phyloP scores from a whole-genome alignment of 2,329 filamentous ascomycete species.

The Pezicula neosporulosa region DNA sequence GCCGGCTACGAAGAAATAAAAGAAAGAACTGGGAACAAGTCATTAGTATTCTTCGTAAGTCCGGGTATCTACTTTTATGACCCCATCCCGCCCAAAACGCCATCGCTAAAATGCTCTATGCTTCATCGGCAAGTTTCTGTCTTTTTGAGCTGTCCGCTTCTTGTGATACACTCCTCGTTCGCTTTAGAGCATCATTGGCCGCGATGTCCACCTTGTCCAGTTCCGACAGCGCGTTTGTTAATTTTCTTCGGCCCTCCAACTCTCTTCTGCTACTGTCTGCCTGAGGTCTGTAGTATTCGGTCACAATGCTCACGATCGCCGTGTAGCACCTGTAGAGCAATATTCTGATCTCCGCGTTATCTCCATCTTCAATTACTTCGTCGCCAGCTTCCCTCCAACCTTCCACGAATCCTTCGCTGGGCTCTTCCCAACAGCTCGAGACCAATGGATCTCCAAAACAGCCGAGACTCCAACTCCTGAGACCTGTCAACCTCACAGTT shows the following conservation, averaged over 20 bases:
- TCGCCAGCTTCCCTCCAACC: constrained; percentile 34
- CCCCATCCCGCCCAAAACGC: constrained; percentile 12
- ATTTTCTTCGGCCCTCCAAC: constrained; percentile 47
- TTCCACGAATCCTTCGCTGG: constrained; percentile 40
- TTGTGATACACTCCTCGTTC: constrained; percentile 15
- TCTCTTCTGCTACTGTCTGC: constrained; percentile 46
- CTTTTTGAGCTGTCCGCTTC: constrained; percentile 16
- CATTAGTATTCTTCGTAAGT: constrained; percentile 8
- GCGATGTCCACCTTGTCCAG: constrained; percentile 35
- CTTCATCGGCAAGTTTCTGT: constrained; percentile 11
- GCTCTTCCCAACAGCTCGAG: constrained; percentile 42
- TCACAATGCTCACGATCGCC: constrained; percentile 47
- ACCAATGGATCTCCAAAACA: constrained; percentile 59
- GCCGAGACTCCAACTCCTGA: constrained; percentile 57
- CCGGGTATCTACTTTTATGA: constrained; percentile 14
- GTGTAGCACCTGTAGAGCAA: constrained; percentile 58
- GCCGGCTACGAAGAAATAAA: constrained; percentile 5
- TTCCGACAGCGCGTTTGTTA: constrained; percentile 43
- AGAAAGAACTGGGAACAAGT: constrained; percentile 1
- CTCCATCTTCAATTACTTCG: constrained; percentile 38
- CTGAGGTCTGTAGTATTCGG: constrained; percentile 51
- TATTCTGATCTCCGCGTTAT: constrained; percentile 42
- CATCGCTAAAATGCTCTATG: constrained; percentile 7
- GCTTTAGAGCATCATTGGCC: constrained; percentile 16
- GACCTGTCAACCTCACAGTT: constrained; percentile 39